These are phyloP conservation scores for Fusarium sp. DNA, from an alignment of 2,329 filamentous ascomycete species.

Conservation along the genomic window DNA sequence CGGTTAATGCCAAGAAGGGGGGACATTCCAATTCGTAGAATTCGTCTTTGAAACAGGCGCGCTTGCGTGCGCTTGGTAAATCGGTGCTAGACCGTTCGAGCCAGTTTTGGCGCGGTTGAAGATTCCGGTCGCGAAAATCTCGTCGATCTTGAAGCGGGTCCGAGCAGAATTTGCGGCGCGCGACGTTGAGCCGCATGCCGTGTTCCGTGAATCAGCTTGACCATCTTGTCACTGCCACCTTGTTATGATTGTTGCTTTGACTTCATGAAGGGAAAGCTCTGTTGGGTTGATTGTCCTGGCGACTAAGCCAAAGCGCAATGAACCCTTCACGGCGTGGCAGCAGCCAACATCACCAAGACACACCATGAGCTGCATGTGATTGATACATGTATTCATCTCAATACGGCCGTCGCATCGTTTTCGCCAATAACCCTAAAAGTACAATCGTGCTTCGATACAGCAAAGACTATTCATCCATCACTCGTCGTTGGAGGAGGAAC, in stretches of 20 bases:
- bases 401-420: constrained; percentile 12
- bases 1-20: constrained; percentile 72
- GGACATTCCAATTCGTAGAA: constrained; percentile 58
- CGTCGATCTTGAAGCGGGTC: not conserved
- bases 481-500: constrained; percentile 22
- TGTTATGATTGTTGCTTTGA: not conserved
- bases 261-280: not conserved
- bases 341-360: not conserved
- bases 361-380: not conserved
- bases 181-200: not conserved
- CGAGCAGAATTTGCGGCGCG: not conserved
- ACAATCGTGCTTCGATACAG: not conserved
- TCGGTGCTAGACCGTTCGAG: not conserved
- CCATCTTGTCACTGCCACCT: not conserved
- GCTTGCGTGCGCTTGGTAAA: not conserved
- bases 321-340: not conserved
- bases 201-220: not conserved
- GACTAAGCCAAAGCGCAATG: not conserved
- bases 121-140: too few relatives aligned
- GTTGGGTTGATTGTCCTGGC: not conserved
- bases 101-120: not conserved
- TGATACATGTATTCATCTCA: constrained; percentile 14
- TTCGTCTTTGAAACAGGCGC: not conserved
- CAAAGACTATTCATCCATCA: not conserved
- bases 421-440: constrained; percentile 4